Base-by-base conservation (phyloP, 768 basidiomycete genomes). In the Amylocystis lapponica region DNA sequence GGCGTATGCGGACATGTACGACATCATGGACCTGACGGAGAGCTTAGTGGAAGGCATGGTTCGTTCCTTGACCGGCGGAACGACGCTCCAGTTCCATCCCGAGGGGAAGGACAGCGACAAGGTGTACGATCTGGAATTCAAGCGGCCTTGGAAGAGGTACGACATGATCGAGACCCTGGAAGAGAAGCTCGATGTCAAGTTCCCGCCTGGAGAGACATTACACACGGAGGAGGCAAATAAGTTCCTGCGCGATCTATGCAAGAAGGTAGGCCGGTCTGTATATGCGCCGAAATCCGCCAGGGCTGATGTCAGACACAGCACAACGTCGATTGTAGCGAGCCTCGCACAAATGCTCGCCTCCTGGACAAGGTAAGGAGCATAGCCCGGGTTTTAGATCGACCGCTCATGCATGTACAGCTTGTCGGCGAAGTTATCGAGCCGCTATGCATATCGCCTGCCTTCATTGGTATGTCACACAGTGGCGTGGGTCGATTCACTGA, bases 1-100 rank as follows among this genome's bases (percentile, higher is more conserved):
- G 95, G 95, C 96, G 23, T 98, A 97, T 56, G 96, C 96, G 46
- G 96, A 98, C 64, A 94, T 95, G 93, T 86, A 90, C 69, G 96
- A 98, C 60, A 46, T 98, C 45, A 97, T 99, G 95, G 96, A 97
- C 31, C 75, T 98, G 45, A 99, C 96, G 13, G 96, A 99, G 66
- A 67, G 69, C 32, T 73, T 99, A 70, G 61, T 98, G 14, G 88
- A 93, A 58, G 90, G 93, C 7, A 67, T 99, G 66, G 95, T 98
- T 59, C 87, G 83, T 76, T 77, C 74, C 57, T 62, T 98, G 43
- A 94, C 81, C 0, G 79, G 81, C 30, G 92, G 91, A 16, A 91
- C 89, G 32, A 83, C 77, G 56, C 59, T 98, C 47, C 73, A 68
- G 25, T 98, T 81, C 71, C 91, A 97, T 61, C 96, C 96, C 2